Evolutionary conservation across 2,329 filamentous ascomycete species (phyloP), one percentile per base, ranked within the genome.

Genomic region (Botryotinia globosa): DNA sequence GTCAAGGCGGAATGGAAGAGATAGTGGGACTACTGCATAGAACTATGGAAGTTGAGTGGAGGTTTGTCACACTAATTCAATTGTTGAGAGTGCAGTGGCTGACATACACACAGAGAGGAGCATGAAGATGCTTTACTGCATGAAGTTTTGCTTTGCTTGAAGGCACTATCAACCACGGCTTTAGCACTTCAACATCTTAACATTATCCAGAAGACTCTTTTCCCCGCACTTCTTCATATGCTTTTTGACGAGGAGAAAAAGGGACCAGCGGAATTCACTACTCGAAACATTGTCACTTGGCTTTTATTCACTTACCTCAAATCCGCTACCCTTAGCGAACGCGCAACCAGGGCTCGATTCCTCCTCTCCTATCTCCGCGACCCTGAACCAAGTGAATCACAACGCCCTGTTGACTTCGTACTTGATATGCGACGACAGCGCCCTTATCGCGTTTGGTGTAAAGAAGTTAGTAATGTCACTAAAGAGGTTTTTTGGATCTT

Each of bases 401-500:
- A 91, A 74, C 89, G 91, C 32, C 93, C 94, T 0, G 85, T 97
- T 12, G 90, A 90, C 4, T 98, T 98, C 80, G 94, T 98, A 64
- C 84, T 95, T 34, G 92, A 94, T 74, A 98, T 98, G 90, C 91
- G 92, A 77, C 90, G 91, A 51, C 89, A 94, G 67, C 89, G 95
- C 0, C 95, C 95, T 0, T 99, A 98, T 82, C 92, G 94, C 48
- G 88, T 97, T 4, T 99, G 95, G 95, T 94, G 91, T 83, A 96
- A 94, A 82, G 96, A 99, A 83, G 90, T 95, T 29, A 91, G 91
- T 74, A 94, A 92, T 78, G 95, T 98, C 65, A 97, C 94, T 59
- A 98, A 98, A 82, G 95, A 99, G 81, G 95, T 98, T 42, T 99
- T 99, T 81, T 99, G 95, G 95, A 98, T 98, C 80, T 99, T 98